These are phyloP conservation scores for Spathaspora passalidarum DNA, from an alignment of 805 yeast genomes.

Conservation along the genomic window DNA sequence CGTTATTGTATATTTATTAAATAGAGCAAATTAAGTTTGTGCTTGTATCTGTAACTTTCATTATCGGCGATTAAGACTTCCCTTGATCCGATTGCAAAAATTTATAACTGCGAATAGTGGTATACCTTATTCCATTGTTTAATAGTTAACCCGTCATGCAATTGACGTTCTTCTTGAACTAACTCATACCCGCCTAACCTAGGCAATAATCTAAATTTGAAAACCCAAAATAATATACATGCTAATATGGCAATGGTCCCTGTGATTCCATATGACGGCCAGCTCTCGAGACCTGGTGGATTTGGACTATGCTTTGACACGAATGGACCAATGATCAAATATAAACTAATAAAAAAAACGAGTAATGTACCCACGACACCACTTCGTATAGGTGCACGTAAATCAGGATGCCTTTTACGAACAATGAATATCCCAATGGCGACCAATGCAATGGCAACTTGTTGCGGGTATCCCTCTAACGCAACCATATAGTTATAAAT, in stretches of 20 bases:
- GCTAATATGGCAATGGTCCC: conserved; percentile 39
- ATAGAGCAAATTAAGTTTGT: not conserved
- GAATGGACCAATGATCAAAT: conserved; percentile 52
- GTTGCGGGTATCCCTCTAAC: conserved; percentile 50
- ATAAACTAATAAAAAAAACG: conserved; percentile 43
- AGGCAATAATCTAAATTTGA: conserved; percentile 51
- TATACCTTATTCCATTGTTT: conserved; percentile 51
- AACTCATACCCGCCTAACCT: conserved; percentile 43
- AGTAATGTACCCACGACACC: conserved; percentile 45
- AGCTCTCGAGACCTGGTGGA: conserved; percentile 36
- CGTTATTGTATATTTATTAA: not conserved
- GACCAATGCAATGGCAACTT: conserved; percentile 47
- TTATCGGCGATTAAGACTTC: too few species aligned
- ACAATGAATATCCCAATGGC: conserved; percentile 58
- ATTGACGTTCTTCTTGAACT: conserved; percentile 33
- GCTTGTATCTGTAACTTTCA: not conserved
- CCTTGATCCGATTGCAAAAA: too few species aligned
- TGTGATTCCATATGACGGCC: conserved; percentile 50
- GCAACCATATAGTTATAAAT: conserved; percentile 51
- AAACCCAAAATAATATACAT: conserved; percentile 55
- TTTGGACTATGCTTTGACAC: conserved; percentile 33
- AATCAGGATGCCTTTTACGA: conserved; percentile 46
- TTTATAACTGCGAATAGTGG: conserved; percentile 3
- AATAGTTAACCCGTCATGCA: conserved; percentile 57
- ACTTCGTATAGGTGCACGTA: conserved; percentile 51